Conservation (phyloP, 768 basidiomycete genomes). For the Dentipellis sp. region DNA sequence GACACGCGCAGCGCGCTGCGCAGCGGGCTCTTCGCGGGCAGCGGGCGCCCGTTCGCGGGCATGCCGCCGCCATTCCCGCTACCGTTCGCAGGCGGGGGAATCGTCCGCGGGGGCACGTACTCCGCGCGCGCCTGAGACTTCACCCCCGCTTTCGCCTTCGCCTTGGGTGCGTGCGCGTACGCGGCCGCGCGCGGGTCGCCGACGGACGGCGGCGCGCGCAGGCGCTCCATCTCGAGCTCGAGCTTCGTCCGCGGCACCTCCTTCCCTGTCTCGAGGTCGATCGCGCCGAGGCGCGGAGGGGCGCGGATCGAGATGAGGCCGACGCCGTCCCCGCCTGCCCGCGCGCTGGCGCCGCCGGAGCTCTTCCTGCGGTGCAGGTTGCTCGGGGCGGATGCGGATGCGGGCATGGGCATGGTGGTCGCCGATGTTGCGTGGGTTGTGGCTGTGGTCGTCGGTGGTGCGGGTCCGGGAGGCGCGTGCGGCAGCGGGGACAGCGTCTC, state of each 20-base stretch:
- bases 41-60: too few species aligned
- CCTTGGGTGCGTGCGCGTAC: neutral
- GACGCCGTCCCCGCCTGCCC: neutral
- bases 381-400: neutral
- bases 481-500: slow-evolving; percentile 3
- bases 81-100: neutral
- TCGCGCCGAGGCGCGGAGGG: neutral
- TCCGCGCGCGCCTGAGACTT: neutral
- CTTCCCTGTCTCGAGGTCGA: neutral
- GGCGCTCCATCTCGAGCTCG: neutral
- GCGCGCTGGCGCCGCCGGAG: neutral
- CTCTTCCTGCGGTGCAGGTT: neutral
- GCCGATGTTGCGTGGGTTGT: neutral
- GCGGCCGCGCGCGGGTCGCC: neutral
- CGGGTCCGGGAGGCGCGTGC: neutral
- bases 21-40: slow-evolving; percentile 40
- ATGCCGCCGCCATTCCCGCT: neutral
- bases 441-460: neutral
- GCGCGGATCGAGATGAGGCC: neutral
- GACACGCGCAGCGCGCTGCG: slow-evolving; percentile 51
- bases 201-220: neutral
- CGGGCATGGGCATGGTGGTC: neutral
- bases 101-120: neutral
- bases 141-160: neutral
- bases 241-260: neutral